phyloP scores from a whole-genome alignment of 2,329 filamentous ascomycete species.

The Fusarium phyllophilum region DNA sequence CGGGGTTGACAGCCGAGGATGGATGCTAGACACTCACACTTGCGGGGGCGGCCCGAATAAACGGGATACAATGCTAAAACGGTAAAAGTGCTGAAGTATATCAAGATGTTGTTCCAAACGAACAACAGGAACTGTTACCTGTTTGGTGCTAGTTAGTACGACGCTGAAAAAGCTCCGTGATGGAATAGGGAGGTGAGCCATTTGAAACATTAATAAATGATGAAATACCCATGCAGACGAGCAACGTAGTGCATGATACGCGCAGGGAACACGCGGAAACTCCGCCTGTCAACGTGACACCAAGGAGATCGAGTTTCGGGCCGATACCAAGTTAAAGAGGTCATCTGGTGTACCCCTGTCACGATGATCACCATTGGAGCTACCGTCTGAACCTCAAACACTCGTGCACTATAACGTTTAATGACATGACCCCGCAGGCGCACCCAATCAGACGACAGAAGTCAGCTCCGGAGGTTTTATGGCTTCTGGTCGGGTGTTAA shows the following conservation, averaged over 20 bases:
- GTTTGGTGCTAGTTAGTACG: neutral
- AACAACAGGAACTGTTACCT: neutral
- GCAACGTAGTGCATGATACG: neutral
- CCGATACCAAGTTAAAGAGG: conserved; percentile 12
- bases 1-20: neutral
- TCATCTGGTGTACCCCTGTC: conserved; percentile 22
- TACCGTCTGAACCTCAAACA: conserved; percentile 8
- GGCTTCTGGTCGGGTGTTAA: neutral
- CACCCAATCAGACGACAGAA: conserved; percentile 2
- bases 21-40: neutral
- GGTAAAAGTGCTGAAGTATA: neutral
- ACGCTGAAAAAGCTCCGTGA: conserved; percentile 1
- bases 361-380: conserved; percentile 10
- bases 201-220: neutral
- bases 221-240: neutral
- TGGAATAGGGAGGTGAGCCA: conserved; percentile 6
- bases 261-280: conserved; percentile 7
- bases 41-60: conserved; percentile 26
- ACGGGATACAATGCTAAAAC: neutral
- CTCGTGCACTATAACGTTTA: conserved; percentile 8
- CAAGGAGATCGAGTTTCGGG: conserved; percentile 4
- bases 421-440: conserved; percentile 21
- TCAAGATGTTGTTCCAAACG: neutral
- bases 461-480: neutral
- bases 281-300: conserved; percentile 23